Evolutionary conservation across 257 asterid species (phyloP).

Genomic region (Fraxinus americana): DNA sequence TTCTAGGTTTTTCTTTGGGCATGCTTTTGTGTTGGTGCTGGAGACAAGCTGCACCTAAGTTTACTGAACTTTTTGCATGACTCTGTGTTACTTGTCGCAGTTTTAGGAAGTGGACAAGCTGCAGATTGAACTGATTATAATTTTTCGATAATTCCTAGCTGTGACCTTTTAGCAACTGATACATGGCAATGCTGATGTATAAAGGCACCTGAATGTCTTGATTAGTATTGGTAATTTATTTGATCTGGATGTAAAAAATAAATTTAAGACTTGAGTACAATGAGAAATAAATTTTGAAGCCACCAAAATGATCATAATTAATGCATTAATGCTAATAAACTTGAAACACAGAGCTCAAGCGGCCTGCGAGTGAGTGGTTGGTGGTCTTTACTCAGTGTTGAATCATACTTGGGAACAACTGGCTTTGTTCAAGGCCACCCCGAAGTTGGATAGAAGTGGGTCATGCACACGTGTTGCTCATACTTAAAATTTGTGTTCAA

Average conservation of each 20-base stretch:
- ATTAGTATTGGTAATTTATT: neutral
- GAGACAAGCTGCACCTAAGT: constrained; percentile 1
- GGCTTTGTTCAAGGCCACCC: neutral
- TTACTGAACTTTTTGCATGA: constrained; percentile 21
- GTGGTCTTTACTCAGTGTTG: too few relatives aligned
- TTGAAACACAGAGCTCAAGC: too few relatives aligned
- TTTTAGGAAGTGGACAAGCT: neutral
- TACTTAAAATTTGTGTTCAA: neutral
- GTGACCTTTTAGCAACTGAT: neutral
- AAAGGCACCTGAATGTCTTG: neutral
- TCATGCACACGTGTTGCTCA: neutral
- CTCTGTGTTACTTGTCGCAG: neutral
- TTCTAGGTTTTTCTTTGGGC: constrained; percentile 10
- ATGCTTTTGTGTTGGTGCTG: constrained; percentile 6
- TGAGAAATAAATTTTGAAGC: neutral
- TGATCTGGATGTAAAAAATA: neutral
- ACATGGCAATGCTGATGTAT: neutral
- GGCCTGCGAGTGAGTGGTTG: too few relatives aligned
- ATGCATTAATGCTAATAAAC: neutral
- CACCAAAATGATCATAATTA: neutral
- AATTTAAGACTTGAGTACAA: neutral
- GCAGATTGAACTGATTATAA: neutral
- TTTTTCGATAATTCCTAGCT: neutral
- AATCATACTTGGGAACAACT: neutral
- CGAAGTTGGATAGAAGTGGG: neutral